These are phyloP conservation scores for Orobanche coerulescens DNA, from an alignment of 257 asterid species.

Conservation along the genomic window DNA sequence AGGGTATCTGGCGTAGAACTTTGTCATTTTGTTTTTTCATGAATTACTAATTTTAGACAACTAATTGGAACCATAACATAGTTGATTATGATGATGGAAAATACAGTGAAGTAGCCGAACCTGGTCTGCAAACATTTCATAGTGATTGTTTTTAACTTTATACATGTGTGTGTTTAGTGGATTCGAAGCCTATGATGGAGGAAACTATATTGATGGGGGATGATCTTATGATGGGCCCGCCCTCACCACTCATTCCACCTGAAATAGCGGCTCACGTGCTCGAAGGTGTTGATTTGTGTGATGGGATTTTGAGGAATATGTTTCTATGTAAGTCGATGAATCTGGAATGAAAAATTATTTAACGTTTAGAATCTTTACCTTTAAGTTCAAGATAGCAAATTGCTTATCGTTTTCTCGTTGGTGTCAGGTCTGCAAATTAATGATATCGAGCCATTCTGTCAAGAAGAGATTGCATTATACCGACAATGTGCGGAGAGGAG, in stretches of 20 bases:
- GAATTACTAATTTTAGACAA: no score
- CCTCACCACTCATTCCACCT: conserved; percentile 87
- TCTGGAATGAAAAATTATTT: not conserved
- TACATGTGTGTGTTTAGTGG: conserved; percentile 35
- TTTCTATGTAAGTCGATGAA: conserved; percentile 48
- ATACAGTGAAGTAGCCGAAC: not conserved
- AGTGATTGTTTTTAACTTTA: conserved; percentile 9
- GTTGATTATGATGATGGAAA: conserved; percentile 13
- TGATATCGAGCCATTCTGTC: conserved; percentile 80
- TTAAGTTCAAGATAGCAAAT: not conserved
- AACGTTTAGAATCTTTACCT: not conserved
- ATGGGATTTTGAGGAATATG: conserved; percentile 81
- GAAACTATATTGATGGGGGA: conserved; percentile 96
- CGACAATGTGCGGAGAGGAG: conserved; percentile 48
- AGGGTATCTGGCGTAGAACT: no score
- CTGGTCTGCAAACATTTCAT: not conserved
- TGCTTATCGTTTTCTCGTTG: conserved; percentile 8
- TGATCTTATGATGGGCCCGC: conserved; percentile 96
- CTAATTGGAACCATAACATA: no score
- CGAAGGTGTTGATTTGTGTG: conserved; percentile 83
- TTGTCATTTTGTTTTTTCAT: no score
- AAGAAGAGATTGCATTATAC: conserved; percentile 47
- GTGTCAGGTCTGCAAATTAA: conserved; percentile 64
- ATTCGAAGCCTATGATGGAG: conserved; percentile 87
- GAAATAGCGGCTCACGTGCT: conserved; percentile 95